Percentiles rank a stretch among this genome's conserved stretches.
phyloP scores from a whole-genome alignment of 257 asterid species.

The Misopates orontium region DNA sequence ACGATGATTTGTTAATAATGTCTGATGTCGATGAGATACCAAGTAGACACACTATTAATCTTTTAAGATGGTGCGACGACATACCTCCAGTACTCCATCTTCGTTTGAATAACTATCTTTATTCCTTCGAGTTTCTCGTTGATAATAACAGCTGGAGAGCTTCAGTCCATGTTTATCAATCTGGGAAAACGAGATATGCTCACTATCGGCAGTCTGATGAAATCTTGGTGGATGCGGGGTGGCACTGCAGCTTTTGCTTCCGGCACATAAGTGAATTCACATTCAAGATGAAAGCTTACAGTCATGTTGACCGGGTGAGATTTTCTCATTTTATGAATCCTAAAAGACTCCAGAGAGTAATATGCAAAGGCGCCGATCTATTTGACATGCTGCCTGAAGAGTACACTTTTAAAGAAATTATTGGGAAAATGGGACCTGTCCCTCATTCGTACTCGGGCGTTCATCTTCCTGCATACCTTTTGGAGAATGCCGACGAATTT shows the following conservation, averaged over 20 bases:
- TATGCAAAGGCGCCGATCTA: slow-evolving; percentile 74
- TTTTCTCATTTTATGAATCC: slow-evolving; percentile 70
- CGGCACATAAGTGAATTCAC: slow-evolving; percentile 62
- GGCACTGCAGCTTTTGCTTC: slow-evolving; percentile 92
- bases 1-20: slow-evolving; percentile 76
- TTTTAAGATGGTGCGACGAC: slow-evolving; percentile 79
- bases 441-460: slow-evolving; percentile 82
- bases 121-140: slow-evolving; percentile 76
- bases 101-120: slow-evolving; percentile 69
- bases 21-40: slow-evolving; percentile 85
- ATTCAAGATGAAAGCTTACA: slow-evolving; percentile 86
- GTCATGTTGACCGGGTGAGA: slow-evolving; percentile 76
- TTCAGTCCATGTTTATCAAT: slow-evolving; percentile 62
- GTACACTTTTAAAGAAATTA: slow-evolving; percentile 73
- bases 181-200: slow-evolving; percentile 80
- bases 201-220: slow-evolving; percentile 76
- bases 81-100: slow-evolving; percentile 75
- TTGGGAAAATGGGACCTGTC: slow-evolving; percentile 81
- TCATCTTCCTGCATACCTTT: slow-evolving; percentile 77
- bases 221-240: slow-evolving; percentile 70
- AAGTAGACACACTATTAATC: slow-evolving; percentile 71
- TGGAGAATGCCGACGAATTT: slow-evolving; percentile 65
- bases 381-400: slow-evolving; percentile 93
- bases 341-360: slow-evolving; percentile 68
- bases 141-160: slow-evolving; percentile 86